A percentile compares a stretch with the other conserved stretches of the same genome.
Conservation (phyloP, 1,284 basidiomycete species). For the Cutaneotrichosporon cavernicola region DNA sequence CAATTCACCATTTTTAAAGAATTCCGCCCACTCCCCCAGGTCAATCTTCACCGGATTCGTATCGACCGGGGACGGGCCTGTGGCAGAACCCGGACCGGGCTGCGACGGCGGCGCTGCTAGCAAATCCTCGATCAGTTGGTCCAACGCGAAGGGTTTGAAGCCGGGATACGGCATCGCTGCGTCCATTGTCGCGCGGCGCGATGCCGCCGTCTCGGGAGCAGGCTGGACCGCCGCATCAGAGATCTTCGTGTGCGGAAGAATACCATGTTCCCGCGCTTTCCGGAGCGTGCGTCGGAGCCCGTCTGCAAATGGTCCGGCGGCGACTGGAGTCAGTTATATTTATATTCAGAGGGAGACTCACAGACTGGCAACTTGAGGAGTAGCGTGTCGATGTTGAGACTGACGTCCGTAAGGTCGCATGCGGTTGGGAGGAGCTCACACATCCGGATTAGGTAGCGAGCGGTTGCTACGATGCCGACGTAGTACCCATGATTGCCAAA, state of each 20-base stretch:
- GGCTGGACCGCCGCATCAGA: slow-evolving; percentile 9
- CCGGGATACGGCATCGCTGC: slow-evolving; percentile 16
- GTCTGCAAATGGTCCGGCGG: slow-evolving; percentile 19
- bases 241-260: slow-evolving; percentile 19
- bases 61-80: slow-evolving; percentile 2
- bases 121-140: slow-evolving; percentile 16
- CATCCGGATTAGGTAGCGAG: slow-evolving; percentile 30
- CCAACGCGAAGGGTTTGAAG: slow-evolving; percentile 26
- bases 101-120: neutral
- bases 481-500: slow-evolving; percentile 17
- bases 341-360: neutral
- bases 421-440: slow-evolving; percentile 23
- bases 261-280: slow-evolving; percentile 23
- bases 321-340: slow-evolving; percentile 7
- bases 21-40: slow-evolving; percentile 14
- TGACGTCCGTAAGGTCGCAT: slow-evolving; percentile 21
- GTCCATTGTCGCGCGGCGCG: neutral
- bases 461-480: slow-evolving; percentile 26
- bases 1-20: slow-evolving; percentile 22
- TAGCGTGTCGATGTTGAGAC: slow-evolving; percentile 26
- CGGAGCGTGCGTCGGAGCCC: slow-evolving; percentile 23
- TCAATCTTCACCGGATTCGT: neutral
- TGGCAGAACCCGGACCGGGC: neutral
- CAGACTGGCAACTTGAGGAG: slow-evolving; percentile 23
- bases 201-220: neutral